These are phyloP conservation scores for Aspergillus aculeatinus DNA, from an alignment of 2,329 filamentous ascomycete genomes.

Conservation along the genomic window DNA sequence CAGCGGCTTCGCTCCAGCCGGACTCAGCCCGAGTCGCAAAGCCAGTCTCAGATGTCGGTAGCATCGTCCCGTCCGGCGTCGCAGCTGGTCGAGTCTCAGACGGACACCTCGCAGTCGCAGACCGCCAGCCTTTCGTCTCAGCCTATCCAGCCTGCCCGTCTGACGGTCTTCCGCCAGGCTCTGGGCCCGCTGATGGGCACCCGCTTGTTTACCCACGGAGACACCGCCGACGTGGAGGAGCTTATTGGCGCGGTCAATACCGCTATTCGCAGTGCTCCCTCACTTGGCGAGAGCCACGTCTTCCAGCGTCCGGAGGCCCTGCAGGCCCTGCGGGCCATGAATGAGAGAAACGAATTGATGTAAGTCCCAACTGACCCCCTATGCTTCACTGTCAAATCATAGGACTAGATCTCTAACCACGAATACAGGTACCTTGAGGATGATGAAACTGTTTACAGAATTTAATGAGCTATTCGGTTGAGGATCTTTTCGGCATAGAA, in stretches of 20 bases:
- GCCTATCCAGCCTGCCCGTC: constrained; percentile 54
- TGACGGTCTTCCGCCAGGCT: constrained; percentile 73
- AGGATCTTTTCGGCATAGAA: constrained; percentile 2
- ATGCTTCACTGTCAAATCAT: neutral
- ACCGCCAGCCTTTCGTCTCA: constrained; percentile 42
- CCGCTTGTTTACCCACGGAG: constrained; percentile 75
- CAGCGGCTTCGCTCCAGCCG: constrained; percentile 39
- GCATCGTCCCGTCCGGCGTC: constrained; percentile 79
- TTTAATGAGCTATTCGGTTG: constrained; percentile 46
- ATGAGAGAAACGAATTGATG: constrained; percentile 88
- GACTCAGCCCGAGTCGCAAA: constrained; percentile 37
- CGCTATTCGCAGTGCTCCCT: constrained; percentile 53
- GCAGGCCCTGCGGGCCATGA: constrained; percentile 75
- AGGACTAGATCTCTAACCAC: neutral
- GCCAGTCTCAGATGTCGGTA: constrained; percentile 62
- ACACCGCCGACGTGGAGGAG: constrained; percentile 72
- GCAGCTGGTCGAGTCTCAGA: constrained; percentile 61
- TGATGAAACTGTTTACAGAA: constrained; percentile 68
- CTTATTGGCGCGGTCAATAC: constrained; percentile 79
- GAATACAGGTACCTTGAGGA: constrained; percentile 43
- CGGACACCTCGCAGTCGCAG: constrained; percentile 28
- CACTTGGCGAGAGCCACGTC: constrained; percentile 50
- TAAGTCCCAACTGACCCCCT: constrained; percentile 51
- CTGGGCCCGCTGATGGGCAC: constrained; percentile 82
- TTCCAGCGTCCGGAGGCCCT: constrained; percentile 74